phyloP scores from a whole-genome alignment of 148 eudicot species.

The Agrostemma githago region DNA sequence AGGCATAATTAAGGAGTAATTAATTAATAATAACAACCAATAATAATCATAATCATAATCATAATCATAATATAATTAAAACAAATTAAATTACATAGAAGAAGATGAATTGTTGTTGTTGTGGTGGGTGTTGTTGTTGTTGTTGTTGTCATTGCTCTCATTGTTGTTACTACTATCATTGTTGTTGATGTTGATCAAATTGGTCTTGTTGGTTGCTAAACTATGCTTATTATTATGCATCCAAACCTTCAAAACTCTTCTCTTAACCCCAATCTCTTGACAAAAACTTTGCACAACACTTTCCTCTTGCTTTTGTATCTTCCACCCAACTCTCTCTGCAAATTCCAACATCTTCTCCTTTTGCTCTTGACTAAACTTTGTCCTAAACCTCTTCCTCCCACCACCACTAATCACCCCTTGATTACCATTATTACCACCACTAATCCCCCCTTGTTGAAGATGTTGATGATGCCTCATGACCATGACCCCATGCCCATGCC shows the following conservation, averaged over 20 bases:
- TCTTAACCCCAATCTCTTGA: constrained; percentile 51
- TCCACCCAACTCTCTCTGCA: constrained; percentile 76
- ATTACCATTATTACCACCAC: background rate
- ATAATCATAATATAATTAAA: background rate
- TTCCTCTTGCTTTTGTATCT: constrained; percentile 63
- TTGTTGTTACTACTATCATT: background rate
- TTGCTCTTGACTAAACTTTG: constrained; percentile 72
- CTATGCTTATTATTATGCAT: constrained; percentile 96
- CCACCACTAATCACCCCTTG: background rate
- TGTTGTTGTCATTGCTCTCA: background rate
- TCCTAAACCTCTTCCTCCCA: constrained; percentile 57
- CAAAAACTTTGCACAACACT: constrained; percentile 55
- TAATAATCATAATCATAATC: background rate
- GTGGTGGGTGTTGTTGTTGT: constrained; percentile 2
- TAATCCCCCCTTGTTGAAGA: background rate
- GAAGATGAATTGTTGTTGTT: background rate
- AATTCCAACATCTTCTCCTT: constrained; percentile 71
- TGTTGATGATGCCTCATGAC: constrained; percentile 28
- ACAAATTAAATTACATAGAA: background rate
- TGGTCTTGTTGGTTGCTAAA: constrained; percentile 52
- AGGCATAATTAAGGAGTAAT: background rate
- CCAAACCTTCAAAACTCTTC: constrained; percentile 89
- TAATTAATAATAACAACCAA: background rate
- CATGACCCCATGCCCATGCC: background rate
- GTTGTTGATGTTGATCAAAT: constrained; percentile 29